phyloP scores from a whole-genome alignment of 108 stramenopile genomes.

The Chaetoceros muelleri region DNA sequence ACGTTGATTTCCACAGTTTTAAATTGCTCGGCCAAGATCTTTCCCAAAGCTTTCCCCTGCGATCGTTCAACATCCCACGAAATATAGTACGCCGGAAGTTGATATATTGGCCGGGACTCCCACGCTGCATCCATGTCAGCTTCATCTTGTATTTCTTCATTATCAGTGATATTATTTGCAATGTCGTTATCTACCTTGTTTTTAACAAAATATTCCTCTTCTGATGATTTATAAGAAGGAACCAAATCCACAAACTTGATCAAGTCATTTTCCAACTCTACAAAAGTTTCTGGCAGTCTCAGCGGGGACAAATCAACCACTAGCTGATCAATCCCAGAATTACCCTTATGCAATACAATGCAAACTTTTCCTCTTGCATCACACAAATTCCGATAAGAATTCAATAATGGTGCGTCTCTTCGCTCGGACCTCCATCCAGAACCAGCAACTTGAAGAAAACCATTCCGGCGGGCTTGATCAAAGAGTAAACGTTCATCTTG shows the following conservation, averaged over 20 bases:
- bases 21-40: constrained; percentile 42
- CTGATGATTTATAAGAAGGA: constrained; percentile 8
- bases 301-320: constrained; percentile 71
- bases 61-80: constrained; percentile 41
- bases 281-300: constrained; percentile 39
- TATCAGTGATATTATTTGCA: background rate
- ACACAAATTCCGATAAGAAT: constrained; percentile 68
- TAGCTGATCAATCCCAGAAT: constrained; percentile 30
- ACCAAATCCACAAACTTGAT: constrained; percentile 17
- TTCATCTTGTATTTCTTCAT: background rate
- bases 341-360: constrained; percentile 59
- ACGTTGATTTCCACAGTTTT: constrained; percentile 33
- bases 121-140: constrained; percentile 24
- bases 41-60: constrained; percentile 61
- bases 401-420: constrained; percentile 68
- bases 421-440: constrained; percentile 63
- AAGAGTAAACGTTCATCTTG: constrained; percentile 59
- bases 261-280: constrained; percentile 21
- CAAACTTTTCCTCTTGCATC: constrained; percentile 64
- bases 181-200: constrained; percentile 11
- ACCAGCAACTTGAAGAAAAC: constrained; percentile 62
- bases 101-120: constrained; percentile 59
- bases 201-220: constrained; percentile 8
- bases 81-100: constrained; percentile 48
- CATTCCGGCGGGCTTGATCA: constrained; percentile 67